phyloP scores from a whole-genome alignment of 768 basidiomycete genomes.

The Tylopilus felleus region DNA sequence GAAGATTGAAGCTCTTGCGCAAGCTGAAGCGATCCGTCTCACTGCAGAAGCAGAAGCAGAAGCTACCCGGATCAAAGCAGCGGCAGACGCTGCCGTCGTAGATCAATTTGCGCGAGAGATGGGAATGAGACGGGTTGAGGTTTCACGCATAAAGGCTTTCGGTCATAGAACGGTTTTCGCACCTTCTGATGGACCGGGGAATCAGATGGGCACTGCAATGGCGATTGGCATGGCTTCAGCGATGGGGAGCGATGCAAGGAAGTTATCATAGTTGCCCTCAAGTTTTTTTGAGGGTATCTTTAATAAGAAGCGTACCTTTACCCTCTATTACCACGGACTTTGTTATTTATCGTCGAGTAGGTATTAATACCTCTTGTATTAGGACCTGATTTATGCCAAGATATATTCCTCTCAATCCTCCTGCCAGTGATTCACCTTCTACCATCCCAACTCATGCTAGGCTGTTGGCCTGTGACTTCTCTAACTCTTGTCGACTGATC shows the following conservation, averaged over 20 bases:
- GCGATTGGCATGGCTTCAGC: conserved; percentile 68
- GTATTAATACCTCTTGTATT: no score
- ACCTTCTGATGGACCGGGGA: conserved; percentile 57
- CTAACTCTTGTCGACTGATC: neutral
- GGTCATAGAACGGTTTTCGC: conserved; percentile 69
- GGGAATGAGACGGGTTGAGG: conserved; percentile 65
- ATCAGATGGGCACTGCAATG: conserved; percentile 59
- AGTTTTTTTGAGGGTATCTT: neutral
- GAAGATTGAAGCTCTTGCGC: conserved; percentile 71
- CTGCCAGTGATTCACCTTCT: no score
- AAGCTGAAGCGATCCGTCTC: conserved; percentile 74
- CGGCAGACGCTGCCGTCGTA: conserved; percentile 56
- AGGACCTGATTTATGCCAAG: no score
- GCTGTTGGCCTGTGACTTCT: neutral
- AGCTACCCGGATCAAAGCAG: conserved; percentile 60
- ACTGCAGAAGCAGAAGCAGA: conserved; percentile 73
- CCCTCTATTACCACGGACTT: neutral
- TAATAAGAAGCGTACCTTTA: neutral
- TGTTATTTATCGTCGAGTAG: neutral
- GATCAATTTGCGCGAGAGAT: conserved; percentile 76
- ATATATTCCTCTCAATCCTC: no score
- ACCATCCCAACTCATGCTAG: no score
- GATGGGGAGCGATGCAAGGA: conserved; percentile 41
- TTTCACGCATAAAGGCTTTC: conserved; percentile 59
- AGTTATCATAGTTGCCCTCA: conserved; percentile 3